Evolutionary conservation across 148 eudicot species (phyloP), one percentile per base, ranked within the genome.

Genomic region (Pouteria glomerata): DNA sequence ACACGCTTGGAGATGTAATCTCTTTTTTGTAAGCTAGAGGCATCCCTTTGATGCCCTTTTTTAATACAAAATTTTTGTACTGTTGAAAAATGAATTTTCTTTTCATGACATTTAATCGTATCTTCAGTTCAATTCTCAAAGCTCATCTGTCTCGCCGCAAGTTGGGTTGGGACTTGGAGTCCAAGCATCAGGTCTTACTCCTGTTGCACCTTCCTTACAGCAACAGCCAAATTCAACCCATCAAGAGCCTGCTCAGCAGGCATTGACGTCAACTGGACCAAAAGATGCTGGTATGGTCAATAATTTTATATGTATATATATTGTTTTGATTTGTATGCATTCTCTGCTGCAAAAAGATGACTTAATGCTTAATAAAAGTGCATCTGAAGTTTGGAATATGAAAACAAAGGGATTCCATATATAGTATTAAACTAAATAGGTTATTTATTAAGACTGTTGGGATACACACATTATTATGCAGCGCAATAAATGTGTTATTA

Each of bases 51-150:
- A 0, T 39, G 10, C 44, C 44, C 5, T 39, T 39, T 39, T 39
- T 39, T 39, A 39, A 10, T 39, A n/a, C n/a, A n/a, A n/a, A n/a
- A n/a, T 39, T 39, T 5, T 39, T 39, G 10, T 4, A 4, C 7
- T 39, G 7, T 39, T 39, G n/a, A n/a, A n/a, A n/a, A n/a, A 23
- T 37, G 3, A 41, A 39, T 62, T 63, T 33, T 58, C 12, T 14
- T 37, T 62, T 42, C 72, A 23, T 74, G 57, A 29, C 74, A 57
- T 57, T 50, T 70, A 30, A 14, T 70, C 23, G 15, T 65, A 16
- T 73, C 80, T 82, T 52, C 94, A 92, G 97, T 84, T 90, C 80
- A 96, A 76, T 80, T 87, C 94, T 82, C 96, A 87, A 80, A 88
- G 85, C 80, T 80, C 91, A 71, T 70, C 96, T 72, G 74, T 79